These are phyloP conservation scores for Populus davidiana DNA, from an alignment of 345 rosid species.

Conservation along the genomic window DNA sequence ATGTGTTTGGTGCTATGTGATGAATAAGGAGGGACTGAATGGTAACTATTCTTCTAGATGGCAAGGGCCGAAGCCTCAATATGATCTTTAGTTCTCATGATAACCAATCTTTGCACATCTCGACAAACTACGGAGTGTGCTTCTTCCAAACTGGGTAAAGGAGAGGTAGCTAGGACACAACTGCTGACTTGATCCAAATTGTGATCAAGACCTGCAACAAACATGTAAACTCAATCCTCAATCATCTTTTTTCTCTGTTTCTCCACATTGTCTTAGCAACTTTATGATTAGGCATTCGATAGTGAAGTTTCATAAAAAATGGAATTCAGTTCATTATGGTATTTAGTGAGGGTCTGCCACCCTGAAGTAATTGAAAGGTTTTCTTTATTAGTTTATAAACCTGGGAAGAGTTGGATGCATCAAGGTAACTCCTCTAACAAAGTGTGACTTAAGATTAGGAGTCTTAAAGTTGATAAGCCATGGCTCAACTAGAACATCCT, in stretches of 20 bases:
- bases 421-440: background rate
- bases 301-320: background rate
- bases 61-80: background rate
- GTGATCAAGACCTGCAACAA: background rate
- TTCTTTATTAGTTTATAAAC: conserved; percentile 1
- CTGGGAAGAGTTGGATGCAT: background rate
- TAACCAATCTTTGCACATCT: background rate
- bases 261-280: too few relatives aligned
- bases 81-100: background rate
- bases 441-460: background rate
- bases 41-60: background rate
- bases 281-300: background rate
- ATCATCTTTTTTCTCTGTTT: background rate
- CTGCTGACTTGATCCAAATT: background rate
- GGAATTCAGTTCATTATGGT: background rate
- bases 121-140: background rate
- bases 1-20: background rate
- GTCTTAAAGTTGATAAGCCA: background rate
- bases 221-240: background rate
- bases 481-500: background rate
- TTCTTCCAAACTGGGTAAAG: background rate
- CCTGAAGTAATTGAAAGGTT: background rate
- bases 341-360: background rate
- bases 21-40: background rate
- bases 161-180: background rate